Conservation (phyloP, 768 basidiomycete genomes). For the Leccinellum luteum region DNA sequence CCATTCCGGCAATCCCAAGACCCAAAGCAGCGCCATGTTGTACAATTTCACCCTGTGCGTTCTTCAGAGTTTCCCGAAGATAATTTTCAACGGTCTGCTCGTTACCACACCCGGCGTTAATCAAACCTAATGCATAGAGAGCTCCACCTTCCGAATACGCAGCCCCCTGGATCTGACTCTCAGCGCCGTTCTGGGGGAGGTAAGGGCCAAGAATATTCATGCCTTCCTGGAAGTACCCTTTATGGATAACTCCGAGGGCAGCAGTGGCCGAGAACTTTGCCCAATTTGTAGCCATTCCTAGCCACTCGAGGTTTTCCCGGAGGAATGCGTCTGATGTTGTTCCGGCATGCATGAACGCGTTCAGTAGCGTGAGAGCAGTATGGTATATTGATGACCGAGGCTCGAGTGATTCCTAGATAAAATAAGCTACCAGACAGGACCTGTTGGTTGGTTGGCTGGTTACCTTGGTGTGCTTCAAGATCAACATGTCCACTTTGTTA, state of each 20-base stretch:
- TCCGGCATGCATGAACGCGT: constrained; percentile 98
- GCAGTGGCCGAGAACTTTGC: constrained; percentile 98
- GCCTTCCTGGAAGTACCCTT: constrained; percentile 92
- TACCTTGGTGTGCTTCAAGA: constrained; percentile 92
- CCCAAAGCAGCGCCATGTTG: constrained; percentile 98
- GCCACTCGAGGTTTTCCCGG: constrained; percentile 95
- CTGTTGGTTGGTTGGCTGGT: neutral
- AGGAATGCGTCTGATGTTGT: constrained; percentile 94
- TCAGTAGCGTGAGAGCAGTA: constrained; percentile 92
- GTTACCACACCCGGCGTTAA: constrained; percentile 88
- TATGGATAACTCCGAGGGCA: constrained; percentile 95
- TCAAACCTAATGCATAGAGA: constrained; percentile 91
- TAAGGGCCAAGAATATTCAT: constrained; percentile 92
- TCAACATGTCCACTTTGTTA: constrained; percentile 88
- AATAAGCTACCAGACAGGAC: constrained; percentile 5
- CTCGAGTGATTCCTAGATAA: constrained; percentile 76
- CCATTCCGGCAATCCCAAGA: constrained; percentile 95
- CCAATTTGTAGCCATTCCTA: constrained; percentile 94
- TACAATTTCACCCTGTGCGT: constrained; percentile 78
- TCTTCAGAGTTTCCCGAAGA: constrained; percentile 75
- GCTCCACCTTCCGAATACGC: constrained; percentile 95
- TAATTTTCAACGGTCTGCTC: constrained; percentile 67
- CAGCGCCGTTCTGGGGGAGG: constrained; percentile 75
- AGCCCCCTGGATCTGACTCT: constrained; percentile 73
- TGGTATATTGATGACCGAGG: constrained; percentile 96